A percentile compares a stretch with the other conserved stretches of the same genome.
phyloP scores from a whole-genome alignment of 2,329 filamentous ascomycete species.

The Geosmithia flava region DNA sequence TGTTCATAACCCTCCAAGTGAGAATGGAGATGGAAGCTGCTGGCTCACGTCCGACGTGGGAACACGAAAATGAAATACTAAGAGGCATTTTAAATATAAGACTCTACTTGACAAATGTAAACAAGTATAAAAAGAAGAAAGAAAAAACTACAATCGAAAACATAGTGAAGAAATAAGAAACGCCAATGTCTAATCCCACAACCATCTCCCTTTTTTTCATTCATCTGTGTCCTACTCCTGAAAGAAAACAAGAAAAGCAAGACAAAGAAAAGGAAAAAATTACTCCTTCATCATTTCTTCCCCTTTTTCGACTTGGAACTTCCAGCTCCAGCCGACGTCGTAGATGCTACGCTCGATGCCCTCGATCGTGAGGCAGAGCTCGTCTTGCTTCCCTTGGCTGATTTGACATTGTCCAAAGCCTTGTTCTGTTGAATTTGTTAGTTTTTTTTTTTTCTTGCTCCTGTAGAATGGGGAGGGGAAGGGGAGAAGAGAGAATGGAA shows the following conservation, averaged over 20 bases:
- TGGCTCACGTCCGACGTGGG: too few species aligned
- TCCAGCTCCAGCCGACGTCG: slow-evolving; percentile 34
- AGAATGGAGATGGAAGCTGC: too few species aligned
- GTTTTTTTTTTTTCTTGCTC: background rate
- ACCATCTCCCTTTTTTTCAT: background rate
- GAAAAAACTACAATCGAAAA: too few species aligned
- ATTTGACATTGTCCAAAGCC: slow-evolving; percentile 79
- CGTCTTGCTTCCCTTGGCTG: slow-evolving; percentile 53
- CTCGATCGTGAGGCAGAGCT: slow-evolving; percentile 69
- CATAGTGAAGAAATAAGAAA: too few species aligned
- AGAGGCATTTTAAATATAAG: too few species aligned
- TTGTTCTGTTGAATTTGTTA: slow-evolving; percentile 58
- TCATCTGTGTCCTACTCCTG: too few species aligned
- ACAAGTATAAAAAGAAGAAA: too few species aligned
- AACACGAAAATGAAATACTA: too few species aligned
- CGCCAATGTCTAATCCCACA: background rate
- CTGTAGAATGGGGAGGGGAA: background rate
- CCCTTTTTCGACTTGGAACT: slow-evolving; percentile 34
- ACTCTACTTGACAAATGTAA: too few species aligned
- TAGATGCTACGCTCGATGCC: slow-evolving; percentile 79
- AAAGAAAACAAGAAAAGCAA: too few species aligned
- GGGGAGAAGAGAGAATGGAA: background rate
- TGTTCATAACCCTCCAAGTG: too few species aligned
- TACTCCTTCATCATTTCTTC: slow-evolving; percentile 17
- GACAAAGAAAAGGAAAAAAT: background rate